A percentile compares a stretch with the other conserved stretches of the same genome.
phyloP scores from a whole-genome alignment of 2,329 filamentous ascomycete species.

The Calonectria crousiana region DNA sequence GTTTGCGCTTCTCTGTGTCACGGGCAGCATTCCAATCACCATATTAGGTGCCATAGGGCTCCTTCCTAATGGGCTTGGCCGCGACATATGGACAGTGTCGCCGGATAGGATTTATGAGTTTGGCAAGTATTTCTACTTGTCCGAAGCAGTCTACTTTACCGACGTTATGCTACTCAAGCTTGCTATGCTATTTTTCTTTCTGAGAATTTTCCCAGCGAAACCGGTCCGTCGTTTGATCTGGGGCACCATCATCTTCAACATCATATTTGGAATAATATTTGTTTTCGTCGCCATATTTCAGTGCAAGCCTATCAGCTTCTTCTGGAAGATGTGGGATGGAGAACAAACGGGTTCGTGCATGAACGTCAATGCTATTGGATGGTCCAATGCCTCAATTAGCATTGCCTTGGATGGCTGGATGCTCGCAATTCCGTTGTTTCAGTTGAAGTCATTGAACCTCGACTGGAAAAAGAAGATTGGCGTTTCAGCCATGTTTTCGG shows the following conservation, averaged over 20 bases:
- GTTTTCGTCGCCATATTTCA: slow-evolving; percentile 58
- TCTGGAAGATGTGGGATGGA: slow-evolving; percentile 67
- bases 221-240: slow-evolving; percentile 55
- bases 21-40: slow-evolving; percentile 47
- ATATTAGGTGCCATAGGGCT: slow-evolving; percentile 48
- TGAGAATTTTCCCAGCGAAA: slow-evolving; percentile 63
- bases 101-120: slow-evolving; percentile 57
- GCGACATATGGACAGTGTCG: slow-evolving; percentile 63
- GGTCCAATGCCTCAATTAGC: slow-evolving; percentile 56
- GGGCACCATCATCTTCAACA: slow-evolving; percentile 54
- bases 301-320: slow-evolving; percentile 63
- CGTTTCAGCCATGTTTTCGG: slow-evolving; percentile 63
- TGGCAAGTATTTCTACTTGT: slow-evolving; percentile 56
- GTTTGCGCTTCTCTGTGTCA: slow-evolving; percentile 46
- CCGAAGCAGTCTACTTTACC: slow-evolving; percentile 60
- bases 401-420: slow-evolving; percentile 67
- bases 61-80: slow-evolving; percentile 58
- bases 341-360: slow-evolving; percentile 61
- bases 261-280: slow-evolving; percentile 56
- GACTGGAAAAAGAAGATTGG: slow-evolving; percentile 62
- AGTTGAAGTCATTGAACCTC: slow-evolving; percentile 57
- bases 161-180: slow-evolving; percentile 62
- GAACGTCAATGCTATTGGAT: slow-evolving; percentile 53
- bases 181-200: slow-evolving; percentile 66
- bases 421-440: slow-evolving; percentile 62